phyloP scores from a whole-genome alignment of 352 stramenopile genomes.

The Saprolegnia diclina region DNA sequence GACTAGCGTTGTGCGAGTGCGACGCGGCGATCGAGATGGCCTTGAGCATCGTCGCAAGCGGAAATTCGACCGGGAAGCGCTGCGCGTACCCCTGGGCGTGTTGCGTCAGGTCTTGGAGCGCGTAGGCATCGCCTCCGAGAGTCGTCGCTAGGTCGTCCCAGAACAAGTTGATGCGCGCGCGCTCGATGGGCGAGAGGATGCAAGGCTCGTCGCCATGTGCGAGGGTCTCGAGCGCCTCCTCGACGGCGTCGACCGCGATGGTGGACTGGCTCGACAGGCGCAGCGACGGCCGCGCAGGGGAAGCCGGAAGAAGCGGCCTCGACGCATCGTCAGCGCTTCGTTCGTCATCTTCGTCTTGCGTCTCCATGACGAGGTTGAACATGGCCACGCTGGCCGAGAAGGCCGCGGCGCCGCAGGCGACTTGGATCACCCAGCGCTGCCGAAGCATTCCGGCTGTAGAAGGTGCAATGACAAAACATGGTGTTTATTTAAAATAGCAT shows the following conservation, averaged over 20 bases:
- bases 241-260: slow-evolving; percentile 40
- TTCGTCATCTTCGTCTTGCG: slow-evolving; percentile 60
- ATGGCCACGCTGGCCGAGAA: slow-evolving; percentile 71
- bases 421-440: slow-evolving; percentile 23
- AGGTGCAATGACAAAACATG: background rate
- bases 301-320: background rate
- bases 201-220: slow-evolving; percentile 40
- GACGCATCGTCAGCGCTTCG: slow-evolving; percentile 23
- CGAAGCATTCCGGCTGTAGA: slow-evolving; percentile 13
- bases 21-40: slow-evolving; percentile 45
- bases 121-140: background rate
- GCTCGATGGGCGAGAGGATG: slow-evolving; percentile 12
- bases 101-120: background rate
- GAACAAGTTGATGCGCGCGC: slow-evolving; percentile 16
- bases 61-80: slow-evolving; percentile 75
- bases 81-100: slow-evolving; percentile 45
- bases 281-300: background rate
- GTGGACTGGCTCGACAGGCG: background rate
- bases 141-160: slow-evolving; percentile 17
- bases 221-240: slow-evolving; percentile 36
- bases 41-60: slow-evolving; percentile 55
- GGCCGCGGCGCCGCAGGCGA: slow-evolving; percentile 58
- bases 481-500: background rate
- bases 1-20: background rate
- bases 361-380: slow-evolving; percentile 73